Evolutionary conservation across 2,329 filamentous ascomycete genomes (phyloP).

Genomic region (Aspergillus brunneoviolaceus): DNA sequence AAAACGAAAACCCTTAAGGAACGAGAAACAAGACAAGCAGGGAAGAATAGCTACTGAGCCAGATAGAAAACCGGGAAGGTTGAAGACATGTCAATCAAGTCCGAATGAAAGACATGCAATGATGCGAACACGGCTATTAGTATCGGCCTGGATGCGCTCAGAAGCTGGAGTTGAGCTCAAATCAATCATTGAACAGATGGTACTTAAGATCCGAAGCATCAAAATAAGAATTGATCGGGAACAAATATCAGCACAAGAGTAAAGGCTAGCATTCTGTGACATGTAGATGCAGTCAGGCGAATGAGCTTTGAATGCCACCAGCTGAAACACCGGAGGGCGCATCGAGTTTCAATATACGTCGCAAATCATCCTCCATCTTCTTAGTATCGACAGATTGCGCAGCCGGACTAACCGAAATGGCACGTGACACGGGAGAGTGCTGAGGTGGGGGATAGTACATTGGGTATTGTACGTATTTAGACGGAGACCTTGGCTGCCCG

Average conservation of each 20-base stretch:
- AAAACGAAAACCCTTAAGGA: neutral
- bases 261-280: neutral
- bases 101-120: neutral
- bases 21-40: neutral
- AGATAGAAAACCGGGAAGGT: neutral
- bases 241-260: neutral
- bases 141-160: neutral
- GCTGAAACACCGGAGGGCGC: slow-evolving; percentile 29
- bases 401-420: slow-evolving; percentile 22
- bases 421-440: slow-evolving; percentile 23
- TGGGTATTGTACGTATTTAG: slow-evolving; percentile 14
- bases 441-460: slow-evolving; percentile 24
- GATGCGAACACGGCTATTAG: neutral
- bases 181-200: neutral
- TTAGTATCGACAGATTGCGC: slow-evolving; percentile 40
- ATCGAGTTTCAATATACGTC: slow-evolving; percentile 49
- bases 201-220: neutral
- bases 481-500: slow-evolving; percentile 22
- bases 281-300: slow-evolving; percentile 24
- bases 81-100: neutral
- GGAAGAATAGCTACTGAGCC: neutral
- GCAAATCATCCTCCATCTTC: slow-evolving; percentile 50
- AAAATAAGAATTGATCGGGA: neutral
- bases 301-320: slow-evolving; percentile 35
- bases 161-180: neutral